Percentiles rank a stretch among this genome's conserved stretches.
These are phyloP conservation scores for Leptodermis oblonga DNA, from an alignment of 257 asterid species.

Conservation along the genomic window DNA sequence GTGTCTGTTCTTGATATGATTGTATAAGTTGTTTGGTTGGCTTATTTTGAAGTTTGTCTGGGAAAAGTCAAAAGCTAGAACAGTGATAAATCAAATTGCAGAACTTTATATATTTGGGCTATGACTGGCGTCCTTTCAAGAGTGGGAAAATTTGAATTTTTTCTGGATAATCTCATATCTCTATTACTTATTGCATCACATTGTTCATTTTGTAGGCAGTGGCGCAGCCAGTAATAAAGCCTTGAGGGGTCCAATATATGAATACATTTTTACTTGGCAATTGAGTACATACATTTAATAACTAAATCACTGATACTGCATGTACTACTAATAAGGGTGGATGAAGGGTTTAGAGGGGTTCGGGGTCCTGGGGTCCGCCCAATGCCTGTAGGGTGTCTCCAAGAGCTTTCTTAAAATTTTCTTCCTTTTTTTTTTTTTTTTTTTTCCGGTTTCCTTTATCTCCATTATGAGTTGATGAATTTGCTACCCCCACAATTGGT, in stretches of 20 bases:
- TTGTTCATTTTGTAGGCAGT: neutral
- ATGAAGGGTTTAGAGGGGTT: too few species aligned
- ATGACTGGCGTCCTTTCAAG: neutral
- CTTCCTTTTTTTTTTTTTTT: neutral
- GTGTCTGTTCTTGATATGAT: neutral
- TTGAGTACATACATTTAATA: too few species aligned
- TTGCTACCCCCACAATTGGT: conserved; percentile 3
- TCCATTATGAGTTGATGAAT: neutral
- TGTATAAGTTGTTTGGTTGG: neutral
- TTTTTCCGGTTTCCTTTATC: neutral
- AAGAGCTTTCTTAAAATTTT: neutral
- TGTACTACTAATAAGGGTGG: too few species aligned
- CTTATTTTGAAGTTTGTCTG: neutral
- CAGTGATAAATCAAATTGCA: neutral
- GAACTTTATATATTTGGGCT: neutral
- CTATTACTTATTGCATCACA: neutral
- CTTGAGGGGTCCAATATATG: too few species aligned
- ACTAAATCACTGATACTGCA: too few species aligned
- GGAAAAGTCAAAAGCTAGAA: neutral
- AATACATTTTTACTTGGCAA: too few species aligned
- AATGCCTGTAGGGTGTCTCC: neutral
- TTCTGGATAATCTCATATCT: neutral
- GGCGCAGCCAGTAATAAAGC: too few species aligned
- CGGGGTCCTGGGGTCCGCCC: too few species aligned
- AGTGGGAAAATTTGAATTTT: neutral